Evolutionary conservation across 2,329 filamentous ascomycete genomes (phyloP).

Genomic region (Fusarium pseudoanthophilum): DNA sequence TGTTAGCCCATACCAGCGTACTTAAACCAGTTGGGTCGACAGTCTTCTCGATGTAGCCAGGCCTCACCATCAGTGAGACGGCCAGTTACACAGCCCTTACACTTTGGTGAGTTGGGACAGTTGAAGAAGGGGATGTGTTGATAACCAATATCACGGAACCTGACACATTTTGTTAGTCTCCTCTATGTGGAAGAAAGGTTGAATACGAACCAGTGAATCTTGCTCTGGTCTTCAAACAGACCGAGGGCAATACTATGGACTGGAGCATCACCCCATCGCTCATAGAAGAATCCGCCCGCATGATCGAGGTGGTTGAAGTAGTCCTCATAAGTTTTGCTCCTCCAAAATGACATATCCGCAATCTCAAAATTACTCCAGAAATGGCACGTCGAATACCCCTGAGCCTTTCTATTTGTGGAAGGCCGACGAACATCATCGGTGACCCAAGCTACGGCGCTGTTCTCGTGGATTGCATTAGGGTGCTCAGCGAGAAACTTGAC

Average conservation of each 20-base stretch:
- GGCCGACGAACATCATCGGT: conserved; percentile 81
- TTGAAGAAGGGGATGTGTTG: conserved; percentile 99
- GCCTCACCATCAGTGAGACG: conserved; percentile 88
- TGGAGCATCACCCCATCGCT: conserved; percentile 97
- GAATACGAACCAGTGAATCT: conserved; percentile 86
- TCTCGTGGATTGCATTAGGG: conserved; percentile 80
- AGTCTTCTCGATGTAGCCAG: conserved; percentile 90
- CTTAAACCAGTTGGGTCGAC: conserved; percentile 97
- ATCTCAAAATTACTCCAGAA: conserved; percentile 99
- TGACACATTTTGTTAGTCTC: conserved; percentile 50
- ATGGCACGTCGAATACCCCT: conserved; percentile 97
- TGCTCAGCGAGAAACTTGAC: conserved; percentile 88
- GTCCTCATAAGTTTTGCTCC: conserved; percentile 88
- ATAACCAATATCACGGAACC: conserved; percentile 99
- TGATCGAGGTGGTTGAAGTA: conserved; percentile 98
- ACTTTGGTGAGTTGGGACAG: conserved; percentile 96
- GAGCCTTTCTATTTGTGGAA: conserved; percentile 80
- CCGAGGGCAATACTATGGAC: conserved; percentile 95
- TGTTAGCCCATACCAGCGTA: conserved; percentile 80
- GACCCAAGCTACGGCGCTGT: conserved; percentile 90
- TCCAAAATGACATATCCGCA: conserved; percentile 91
- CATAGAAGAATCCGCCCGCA: conserved; percentile 97
- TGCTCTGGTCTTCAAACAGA: conserved; percentile 88
- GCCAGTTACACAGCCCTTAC: conserved; percentile 85
- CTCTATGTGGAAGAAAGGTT: neutral